Conservation (phyloP, 768 basidiomycete genomes). For the Amanita polypyramis region DNA sequence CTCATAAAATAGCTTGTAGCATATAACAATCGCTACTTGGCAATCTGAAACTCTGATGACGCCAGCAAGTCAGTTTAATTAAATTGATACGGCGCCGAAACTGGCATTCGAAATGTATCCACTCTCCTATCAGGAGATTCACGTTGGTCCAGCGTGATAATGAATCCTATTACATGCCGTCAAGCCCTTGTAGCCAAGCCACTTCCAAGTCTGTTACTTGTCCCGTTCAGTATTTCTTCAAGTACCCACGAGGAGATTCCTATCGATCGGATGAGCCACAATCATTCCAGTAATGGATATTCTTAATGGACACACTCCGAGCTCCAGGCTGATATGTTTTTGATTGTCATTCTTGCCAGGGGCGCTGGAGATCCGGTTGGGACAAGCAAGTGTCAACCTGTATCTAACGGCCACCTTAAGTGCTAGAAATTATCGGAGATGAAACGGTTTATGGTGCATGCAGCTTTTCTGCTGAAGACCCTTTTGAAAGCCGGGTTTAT, state of each 20-base stretch:
- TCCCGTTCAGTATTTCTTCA: slow-evolving; percentile 1
- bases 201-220: slow-evolving; percentile 1
- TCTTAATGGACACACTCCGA: not conserved
- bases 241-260: not conserved
- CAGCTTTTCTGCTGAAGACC: not conserved
- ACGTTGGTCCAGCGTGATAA: not conserved
- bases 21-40: too few species aligned
- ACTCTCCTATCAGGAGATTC: not conserved
- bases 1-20: too few species aligned
- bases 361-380: not conserved
- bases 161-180: slow-evolving; percentile 1
- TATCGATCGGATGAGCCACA: not conserved
- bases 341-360: not conserved
- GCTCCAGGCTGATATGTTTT: not conserved
- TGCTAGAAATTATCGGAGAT: not conserved
- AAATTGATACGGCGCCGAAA: too few species aligned
- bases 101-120: not conserved
- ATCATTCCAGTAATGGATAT: not conserved
- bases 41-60: too few species aligned
- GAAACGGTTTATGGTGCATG: not conserved
- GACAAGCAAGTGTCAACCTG: not conserved
- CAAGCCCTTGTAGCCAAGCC: not conserved
- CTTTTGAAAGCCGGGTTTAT: not conserved
- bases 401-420: not conserved
- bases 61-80: not conserved